Percentiles rank a stretch among this genome's conserved stretches.
Conservation (phyloP, 495 filamentous ascomycete species). For the Aspergillus haitiensis region DNA sequence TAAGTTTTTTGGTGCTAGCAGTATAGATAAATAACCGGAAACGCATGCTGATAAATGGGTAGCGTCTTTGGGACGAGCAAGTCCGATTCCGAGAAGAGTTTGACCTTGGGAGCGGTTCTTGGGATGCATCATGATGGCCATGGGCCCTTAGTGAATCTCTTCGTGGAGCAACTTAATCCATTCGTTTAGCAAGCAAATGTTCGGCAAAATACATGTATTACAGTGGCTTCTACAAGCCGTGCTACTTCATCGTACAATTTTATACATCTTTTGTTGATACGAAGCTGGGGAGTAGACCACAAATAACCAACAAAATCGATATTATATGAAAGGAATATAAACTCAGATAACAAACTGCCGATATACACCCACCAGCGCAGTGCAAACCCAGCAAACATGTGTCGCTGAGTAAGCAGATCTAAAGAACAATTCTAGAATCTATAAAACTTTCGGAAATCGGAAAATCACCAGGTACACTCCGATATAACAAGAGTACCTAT, state of each 20-base stretch:
- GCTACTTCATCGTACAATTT: too few species aligned
- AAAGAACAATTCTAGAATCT: slow-evolving; percentile 3
- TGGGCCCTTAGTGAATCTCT: background rate
- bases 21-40: too few species aligned
- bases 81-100: slow-evolving; percentile 12
- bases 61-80: slow-evolving; percentile 26
- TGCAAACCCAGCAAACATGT: slow-evolving; percentile 2
- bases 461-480: background rate
- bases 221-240: too few species aligned
- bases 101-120: background rate
- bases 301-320: too few species aligned
- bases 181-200: too few species aligned
- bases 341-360: too few species aligned
- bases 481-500: background rate
- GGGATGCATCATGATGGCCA: background rate
- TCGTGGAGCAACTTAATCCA: background rate
- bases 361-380: background rate
- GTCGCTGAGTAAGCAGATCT: background rate
- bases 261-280: too few species aligned
- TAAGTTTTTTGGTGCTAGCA: slow-evolving; percentile 38
- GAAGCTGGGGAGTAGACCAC: too few species aligned
- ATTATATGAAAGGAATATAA: too few species aligned
- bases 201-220: too few species aligned
- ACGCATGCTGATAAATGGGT: slow-evolving; percentile 7
- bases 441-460: slow-evolving; percentile 1